Evolutionary conservation across 495 filamentous ascomycete species (phyloP), one percentile per base, ranked within the genome.

Genomic region (Tricharina praecox): DNA sequence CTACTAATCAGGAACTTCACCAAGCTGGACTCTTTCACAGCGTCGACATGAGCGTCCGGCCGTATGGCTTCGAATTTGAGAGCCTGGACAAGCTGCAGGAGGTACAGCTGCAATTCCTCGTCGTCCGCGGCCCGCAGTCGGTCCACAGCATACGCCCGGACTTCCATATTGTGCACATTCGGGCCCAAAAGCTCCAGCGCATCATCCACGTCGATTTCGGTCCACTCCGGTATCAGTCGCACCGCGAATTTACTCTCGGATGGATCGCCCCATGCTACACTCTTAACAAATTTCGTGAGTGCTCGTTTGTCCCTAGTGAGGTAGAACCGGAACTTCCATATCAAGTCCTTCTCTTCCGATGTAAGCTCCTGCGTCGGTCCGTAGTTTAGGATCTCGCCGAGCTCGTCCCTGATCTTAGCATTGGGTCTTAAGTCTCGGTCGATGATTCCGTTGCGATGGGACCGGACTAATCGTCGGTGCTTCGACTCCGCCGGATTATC

Each of bases 401-500:
- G 66, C 53, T 94, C 85, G 64, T 99, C 90, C 35, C 90, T 75
- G 37, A 87, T 84, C 63, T 93, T 92, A n/a, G 87, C 82, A 57
- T 96, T 95, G 1, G 90, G 90, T 59, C 88, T 94, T 47, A 94
- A 64, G 55, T 99, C 90, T 35, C 88, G 77, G 61, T 96, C 90
- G 53, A 95, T 66, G 26, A 87, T 79, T 11, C 86, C 86, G 45
- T 86, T 92, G n/a, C 90, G 76, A 59, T 93, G 83, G 56, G 84
- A 90, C 53, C 90, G 77, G 41, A 95, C 82, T 28, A 99, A 74
- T 40, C 86, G 70, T 16, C 90, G 77, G 56, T 99, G 92, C 62
- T 95, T 96, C 66, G 77, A 86, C 66, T 99, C 90, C 13, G 83
- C 86, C 15, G 88, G 90, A 62, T 99, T 99, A 38, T 93, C 86